Evolutionary conservation across 2,329 filamentous ascomycete genomes (phyloP).

Genomic region (Microsporum ferrugineum): DNA sequence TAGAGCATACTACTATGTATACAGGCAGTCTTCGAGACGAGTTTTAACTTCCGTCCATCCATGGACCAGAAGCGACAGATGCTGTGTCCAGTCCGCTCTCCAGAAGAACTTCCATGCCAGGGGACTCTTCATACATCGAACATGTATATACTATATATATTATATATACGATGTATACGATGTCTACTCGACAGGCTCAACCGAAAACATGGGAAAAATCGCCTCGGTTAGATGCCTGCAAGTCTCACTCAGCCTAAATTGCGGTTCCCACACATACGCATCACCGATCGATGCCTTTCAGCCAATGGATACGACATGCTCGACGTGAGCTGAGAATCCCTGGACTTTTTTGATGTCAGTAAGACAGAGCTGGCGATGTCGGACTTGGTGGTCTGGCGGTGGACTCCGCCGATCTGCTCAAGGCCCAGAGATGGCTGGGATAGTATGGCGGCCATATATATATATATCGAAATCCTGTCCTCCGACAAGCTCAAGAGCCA

Average conservation of each 20-base stretch:
- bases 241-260: background rate
- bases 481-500: background rate
- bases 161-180: too few species aligned
- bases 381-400: background rate
- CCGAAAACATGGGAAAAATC: background rate
- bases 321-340: background rate
- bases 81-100: background rate
- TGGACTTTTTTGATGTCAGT: background rate
- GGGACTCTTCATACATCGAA: too few species aligned
- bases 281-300: background rate
- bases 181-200: too few species aligned
- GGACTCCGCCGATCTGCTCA: too few species aligned
- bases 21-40: too few species aligned
- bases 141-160: too few species aligned
- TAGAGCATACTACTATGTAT: too few species aligned
- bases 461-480: too few species aligned
- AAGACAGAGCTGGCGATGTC: background rate
- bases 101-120: too few species aligned
- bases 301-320: conserved; percentile 2
- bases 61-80: background rate
- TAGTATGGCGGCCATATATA: too few species aligned
- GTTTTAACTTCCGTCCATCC: background rate
- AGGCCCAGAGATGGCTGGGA: too few species aligned
- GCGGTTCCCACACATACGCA: background rate
- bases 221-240: background rate